phyloP scores from a whole-genome alignment of 2,329 filamentous ascomycete species.

The Colletotrichum simmondsii region DNA sequence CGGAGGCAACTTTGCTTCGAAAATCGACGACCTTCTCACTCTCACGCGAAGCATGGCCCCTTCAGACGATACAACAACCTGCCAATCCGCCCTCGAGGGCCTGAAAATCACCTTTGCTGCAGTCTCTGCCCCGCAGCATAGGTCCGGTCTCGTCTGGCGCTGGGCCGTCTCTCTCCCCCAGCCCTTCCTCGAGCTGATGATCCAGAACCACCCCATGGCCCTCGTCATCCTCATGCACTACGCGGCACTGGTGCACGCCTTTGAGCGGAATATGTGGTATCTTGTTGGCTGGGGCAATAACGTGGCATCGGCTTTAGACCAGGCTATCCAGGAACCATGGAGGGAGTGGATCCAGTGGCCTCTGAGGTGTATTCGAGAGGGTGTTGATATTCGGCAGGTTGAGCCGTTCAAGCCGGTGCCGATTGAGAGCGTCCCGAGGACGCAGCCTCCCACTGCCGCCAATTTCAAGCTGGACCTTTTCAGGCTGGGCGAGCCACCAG shows the following conservation, averaged over 20 bases:
- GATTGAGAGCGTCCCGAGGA: not conserved
- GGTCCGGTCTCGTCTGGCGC: conserved; percentile 32
- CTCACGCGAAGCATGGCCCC: conserved; percentile 31
- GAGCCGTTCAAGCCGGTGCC: not conserved
- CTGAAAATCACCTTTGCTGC: conserved; percentile 27
- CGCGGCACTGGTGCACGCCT: conserved; percentile 31
- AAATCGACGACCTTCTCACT: conserved; percentile 27
- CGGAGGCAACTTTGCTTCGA: conserved; percentile 14
- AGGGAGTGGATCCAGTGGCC: conserved; percentile 31
- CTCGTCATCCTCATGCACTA: conserved; percentile 37
- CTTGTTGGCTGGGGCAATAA: conserved; percentile 23
- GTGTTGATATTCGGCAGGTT: conserved; percentile 15
- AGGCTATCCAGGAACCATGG: conserved; percentile 31
- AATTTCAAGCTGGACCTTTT: conserved; percentile 15
- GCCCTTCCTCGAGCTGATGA: conserved; percentile 35
- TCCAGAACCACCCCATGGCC: conserved; percentile 32
- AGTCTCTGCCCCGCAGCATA: conserved; percentile 16
- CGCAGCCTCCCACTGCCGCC: not conserved
- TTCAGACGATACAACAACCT: conserved; percentile 26
- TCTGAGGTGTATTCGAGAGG: conserved; percentile 25
- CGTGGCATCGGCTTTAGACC: conserved; percentile 17
- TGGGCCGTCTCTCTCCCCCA: conserved; percentile 36
- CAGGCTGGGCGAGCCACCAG: conserved; percentile 7
- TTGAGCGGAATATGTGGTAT: conserved; percentile 32
- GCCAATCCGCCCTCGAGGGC: conserved; percentile 28